phyloP scores from a whole-genome alignment of 2,329 filamentous ascomycete species.

The Sporothrix schenckii region DNA sequence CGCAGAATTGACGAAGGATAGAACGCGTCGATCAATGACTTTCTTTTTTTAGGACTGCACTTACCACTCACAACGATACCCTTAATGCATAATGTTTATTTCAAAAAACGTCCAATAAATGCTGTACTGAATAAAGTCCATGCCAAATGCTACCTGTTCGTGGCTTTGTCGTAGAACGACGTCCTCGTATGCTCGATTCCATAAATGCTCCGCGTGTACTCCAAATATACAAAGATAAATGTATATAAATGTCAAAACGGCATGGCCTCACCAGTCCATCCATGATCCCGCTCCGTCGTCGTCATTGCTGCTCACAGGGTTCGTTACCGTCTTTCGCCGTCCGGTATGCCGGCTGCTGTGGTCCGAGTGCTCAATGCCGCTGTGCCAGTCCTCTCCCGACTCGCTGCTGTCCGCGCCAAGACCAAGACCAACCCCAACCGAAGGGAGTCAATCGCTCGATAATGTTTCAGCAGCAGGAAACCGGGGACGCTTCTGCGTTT shows the following conservation, averaged over 20 bases:
- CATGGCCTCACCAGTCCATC: constrained; percentile 24
- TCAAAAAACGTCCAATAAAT: background rate
- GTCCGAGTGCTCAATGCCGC: constrained; percentile 14
- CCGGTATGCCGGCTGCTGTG: background rate
- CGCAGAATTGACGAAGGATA: background rate
- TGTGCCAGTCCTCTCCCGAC: constrained; percentile 15
- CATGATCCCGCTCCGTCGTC: constrained; percentile 23
- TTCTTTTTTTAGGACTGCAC: background rate
- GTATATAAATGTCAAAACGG: too few relatives aligned
- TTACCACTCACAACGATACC: constrained; percentile 19
- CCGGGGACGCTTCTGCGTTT: background rate
- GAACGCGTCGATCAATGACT: too few relatives aligned
- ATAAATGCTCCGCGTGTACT: background rate
- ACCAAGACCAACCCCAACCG: background rate
- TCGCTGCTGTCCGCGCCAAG: background rate
- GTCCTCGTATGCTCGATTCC: background rate
- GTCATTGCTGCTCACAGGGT: constrained; percentile 2
- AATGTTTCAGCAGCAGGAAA: background rate
- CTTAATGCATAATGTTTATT: background rate
- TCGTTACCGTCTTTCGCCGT: background rate
- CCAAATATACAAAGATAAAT: background rate
- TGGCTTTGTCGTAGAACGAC: background rate
- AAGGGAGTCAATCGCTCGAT: constrained; percentile 19
- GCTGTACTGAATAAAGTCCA: background rate
- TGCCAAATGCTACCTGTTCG: background rate